Conservation (phyloP, 176 grass and related monocot species). For the Bromus sterilis region DNA sequence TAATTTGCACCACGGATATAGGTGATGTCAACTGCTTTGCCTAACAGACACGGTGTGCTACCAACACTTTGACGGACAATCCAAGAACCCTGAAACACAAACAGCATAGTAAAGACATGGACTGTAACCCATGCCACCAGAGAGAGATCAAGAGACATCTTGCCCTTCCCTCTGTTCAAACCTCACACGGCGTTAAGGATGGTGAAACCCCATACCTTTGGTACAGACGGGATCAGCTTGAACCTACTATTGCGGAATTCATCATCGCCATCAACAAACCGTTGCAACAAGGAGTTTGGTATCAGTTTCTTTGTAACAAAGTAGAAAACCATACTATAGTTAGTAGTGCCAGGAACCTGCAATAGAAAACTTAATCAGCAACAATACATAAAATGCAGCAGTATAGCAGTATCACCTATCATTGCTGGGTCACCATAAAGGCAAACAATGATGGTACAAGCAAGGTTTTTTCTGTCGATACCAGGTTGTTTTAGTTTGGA, state of each 20-base stretch:
- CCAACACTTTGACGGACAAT: conserved; percentile 98
- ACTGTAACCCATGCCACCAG: background rate
- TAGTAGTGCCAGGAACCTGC: conserved; percentile 90
- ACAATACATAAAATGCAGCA: background rate
- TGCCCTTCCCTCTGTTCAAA: background rate
- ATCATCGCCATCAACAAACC: conserved; percentile 92
- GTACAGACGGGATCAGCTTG: conserved; percentile 96
- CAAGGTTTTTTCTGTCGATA: too few species aligned
- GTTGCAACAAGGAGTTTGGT: conserved; percentile 83
- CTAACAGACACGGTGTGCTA: conserved; percentile 88
- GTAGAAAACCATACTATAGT: conserved; percentile 99
- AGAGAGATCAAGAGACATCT: background rate
- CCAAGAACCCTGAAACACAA: conserved; percentile 78
- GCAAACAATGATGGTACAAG: background rate
- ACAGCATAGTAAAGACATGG: background rate
- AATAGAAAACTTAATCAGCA: conserved; percentile 28
- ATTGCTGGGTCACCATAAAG: background rate
- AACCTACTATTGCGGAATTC: conserved; percentile 97
- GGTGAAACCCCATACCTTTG: conserved; percentile 47
- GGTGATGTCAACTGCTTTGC: conserved; percentile 91
- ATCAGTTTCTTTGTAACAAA: conserved; percentile 72
- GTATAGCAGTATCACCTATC: background rate
- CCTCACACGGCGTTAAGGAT: background rate
- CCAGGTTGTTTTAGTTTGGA: too few species aligned
- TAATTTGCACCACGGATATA: conserved; percentile 89